These are phyloP conservation scores for Ulvella scutata DNA, from an alignment of 139 green algal species.

Conservation along the genomic window DNA sequence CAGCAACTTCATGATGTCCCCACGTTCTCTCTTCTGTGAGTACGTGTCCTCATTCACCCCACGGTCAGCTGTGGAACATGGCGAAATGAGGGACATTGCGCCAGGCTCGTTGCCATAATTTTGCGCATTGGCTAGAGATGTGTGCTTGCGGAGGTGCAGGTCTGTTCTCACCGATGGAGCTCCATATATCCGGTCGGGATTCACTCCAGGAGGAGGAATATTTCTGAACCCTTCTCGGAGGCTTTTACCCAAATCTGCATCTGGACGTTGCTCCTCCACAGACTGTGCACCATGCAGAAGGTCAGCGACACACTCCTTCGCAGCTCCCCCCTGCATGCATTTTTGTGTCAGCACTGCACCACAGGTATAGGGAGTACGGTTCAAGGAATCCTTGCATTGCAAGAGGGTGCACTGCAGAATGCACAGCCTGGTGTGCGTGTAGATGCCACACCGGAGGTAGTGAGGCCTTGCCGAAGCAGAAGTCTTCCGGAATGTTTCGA, in stretches of 20 bases:
- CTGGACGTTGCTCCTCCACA: conserved; percentile 31
- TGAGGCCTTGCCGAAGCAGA: conserved; percentile 39
- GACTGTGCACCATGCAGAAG: conserved; percentile 28
- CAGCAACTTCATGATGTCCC: conserved; percentile 19
- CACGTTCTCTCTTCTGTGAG: conserved; percentile 8
- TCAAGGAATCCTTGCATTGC: no score
- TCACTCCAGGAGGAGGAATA: conserved; percentile 1
- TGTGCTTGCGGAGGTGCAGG: conserved; percentile 18
- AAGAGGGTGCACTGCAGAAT: no score
- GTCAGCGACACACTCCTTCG: conserved; percentile 26
- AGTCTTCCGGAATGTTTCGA: conserved; percentile 12
- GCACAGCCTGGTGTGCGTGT: no score
- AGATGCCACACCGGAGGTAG: conserved; percentile 12
- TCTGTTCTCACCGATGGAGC: conserved; percentile 41
- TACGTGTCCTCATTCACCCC: conserved; percentile 44
- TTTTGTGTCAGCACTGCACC: no score
- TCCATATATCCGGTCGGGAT: conserved; percentile 18
- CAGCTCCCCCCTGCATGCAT: no score
- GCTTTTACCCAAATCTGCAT: conserved; percentile 49
- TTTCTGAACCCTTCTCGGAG: conserved; percentile 44
- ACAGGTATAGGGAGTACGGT: no score
- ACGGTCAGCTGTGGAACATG: conserved; percentile 25
- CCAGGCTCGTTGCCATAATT: conserved; percentile 60
- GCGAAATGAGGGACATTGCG: conserved; percentile 35
- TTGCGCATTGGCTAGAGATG: conserved; percentile 28